These are phyloP conservation scores for Colletotrichum theobromicola DNA, from an alignment of 2,329 filamentous ascomycete species.

Conservation along the genomic window DNA sequence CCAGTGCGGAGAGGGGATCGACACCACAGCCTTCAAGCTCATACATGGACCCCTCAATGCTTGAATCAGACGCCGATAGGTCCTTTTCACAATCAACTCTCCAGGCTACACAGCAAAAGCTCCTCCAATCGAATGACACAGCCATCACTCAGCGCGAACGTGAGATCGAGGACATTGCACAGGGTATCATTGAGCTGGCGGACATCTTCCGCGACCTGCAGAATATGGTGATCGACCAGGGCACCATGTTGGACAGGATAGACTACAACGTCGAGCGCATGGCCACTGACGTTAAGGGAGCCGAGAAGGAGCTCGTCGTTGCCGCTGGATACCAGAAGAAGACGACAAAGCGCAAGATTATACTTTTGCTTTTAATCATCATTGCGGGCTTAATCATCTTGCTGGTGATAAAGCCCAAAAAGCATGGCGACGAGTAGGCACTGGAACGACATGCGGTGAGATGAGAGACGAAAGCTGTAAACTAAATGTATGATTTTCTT, in stretches of 20 bases:
- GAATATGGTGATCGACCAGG: slow-evolving; percentile 92
- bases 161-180: slow-evolving; percentile 97
- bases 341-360: slow-evolving; percentile 89
- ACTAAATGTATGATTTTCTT: slow-evolving; percentile 27
- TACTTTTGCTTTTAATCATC: slow-evolving; percentile 84
- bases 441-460: not conserved
- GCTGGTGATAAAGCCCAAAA: slow-evolving; percentile 79
- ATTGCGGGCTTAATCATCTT: slow-evolving; percentile 88
- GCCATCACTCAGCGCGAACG: slow-evolving; percentile 90
- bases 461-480: slow-evolving; percentile 21
- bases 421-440: slow-evolving; percentile 31
- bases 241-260: slow-evolving; percentile 89
- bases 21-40: slow-evolving; percentile 52
- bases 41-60: slow-evolving; percentile 84
- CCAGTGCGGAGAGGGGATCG: slow-evolving; percentile 55
- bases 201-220: slow-evolving; percentile 98
- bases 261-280: slow-evolving; percentile 99
- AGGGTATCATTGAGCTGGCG: slow-evolving; percentile 95
- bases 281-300: slow-evolving; percentile 89
- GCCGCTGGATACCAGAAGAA: slow-evolving; percentile 88
- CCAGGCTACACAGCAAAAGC: slow-evolving; percentile 75
- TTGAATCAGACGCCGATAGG: slow-evolving; percentile 93
- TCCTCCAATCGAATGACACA: slow-evolving; percentile 77
- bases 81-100: slow-evolving; percentile 90
- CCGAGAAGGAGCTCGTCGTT: slow-evolving; percentile 89